Evolutionary conservation across 305 asterid genomes (phyloP).

Genomic region (Fraxinus latifolia): DNA sequence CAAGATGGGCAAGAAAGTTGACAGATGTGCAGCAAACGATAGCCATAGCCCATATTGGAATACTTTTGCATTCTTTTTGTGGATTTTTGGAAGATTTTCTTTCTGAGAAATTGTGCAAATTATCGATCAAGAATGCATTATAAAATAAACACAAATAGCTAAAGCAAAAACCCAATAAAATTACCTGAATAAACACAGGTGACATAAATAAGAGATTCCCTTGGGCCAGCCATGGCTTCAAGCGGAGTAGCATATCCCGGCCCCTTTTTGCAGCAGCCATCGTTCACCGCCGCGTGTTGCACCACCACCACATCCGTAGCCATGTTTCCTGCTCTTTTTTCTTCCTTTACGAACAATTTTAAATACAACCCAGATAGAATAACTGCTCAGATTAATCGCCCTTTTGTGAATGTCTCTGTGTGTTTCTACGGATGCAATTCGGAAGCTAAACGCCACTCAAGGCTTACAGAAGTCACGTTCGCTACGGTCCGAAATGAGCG

Average conservation of each 20-base stretch:
- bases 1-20: background rate
- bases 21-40: background rate
- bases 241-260: conserved; percentile 90
- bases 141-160: background rate
- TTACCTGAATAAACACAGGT: conserved; percentile 83
- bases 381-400: background rate
- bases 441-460: background rate
- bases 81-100: background rate
- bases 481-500: background rate
- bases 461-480: background rate
- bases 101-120: background rate
- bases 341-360: background rate
- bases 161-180: background rate
- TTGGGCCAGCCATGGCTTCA: conserved; percentile 91
- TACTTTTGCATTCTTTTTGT: background rate
- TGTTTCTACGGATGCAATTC: background rate
- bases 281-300: conserved; percentile 45
- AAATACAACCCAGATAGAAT: background rate
- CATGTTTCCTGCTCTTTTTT: conserved; percentile 29
- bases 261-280: conserved; percentile 60
- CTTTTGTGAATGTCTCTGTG: background rate
- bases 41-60: background rate
- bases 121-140: background rate
- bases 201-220: conserved; percentile 77
- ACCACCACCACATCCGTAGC: conserved; percentile 48